Base-by-base conservation (phyloP, 768 basidiomycete genomes). In the Psilocybe sp. region DNA sequence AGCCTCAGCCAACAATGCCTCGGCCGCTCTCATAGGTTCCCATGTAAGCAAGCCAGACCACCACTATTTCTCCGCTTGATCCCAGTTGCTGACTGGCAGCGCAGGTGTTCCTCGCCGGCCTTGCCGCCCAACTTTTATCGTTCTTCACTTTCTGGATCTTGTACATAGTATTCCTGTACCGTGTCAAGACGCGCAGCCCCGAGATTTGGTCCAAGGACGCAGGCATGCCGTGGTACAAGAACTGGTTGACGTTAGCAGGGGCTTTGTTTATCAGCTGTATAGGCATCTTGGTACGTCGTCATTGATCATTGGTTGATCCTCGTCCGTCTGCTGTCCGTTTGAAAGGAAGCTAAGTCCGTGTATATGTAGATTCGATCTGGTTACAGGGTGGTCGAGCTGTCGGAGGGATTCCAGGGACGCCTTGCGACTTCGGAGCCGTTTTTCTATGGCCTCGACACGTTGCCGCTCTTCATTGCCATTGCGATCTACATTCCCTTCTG, bases 361-460 rank as follows among this genome's bases (percentile, higher is more conserved):
- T 31, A 40, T 9, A 12, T 33, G 12, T 43, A 84, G 84, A 74
- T 86, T 54, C 86, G 87, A 48, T 87, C 82, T 35, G 64, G 74
- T 1, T 90, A 81, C 68, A 69, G 76, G 60, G 74, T 75, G 10
- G 69, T 75, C 14, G 87, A 90, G 56, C 72, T 81, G 23, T 77
- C 80, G 3, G 69, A 86, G 63, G 88, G 88, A n/a, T 87, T 70
- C 62, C 51, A 64, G 18, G 84, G 84, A 2, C 68, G 69, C 34
- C 72, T 89, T 15, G 74, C 79, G 5, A 81, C 74, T 2, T 76
- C 75, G 4, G 85, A 89, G 62, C 64, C 60, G 3, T 80, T 74
- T 56, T 87, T 90, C 63, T 90, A 87, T 60, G 78, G 68, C 1
- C 69, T 89, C 35, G 70, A 91, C 61, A 78, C 84, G 0, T 69